Conservation (phyloP, 2,329 filamentous ascomycete species). For the Curvularia sp. region DNA sequence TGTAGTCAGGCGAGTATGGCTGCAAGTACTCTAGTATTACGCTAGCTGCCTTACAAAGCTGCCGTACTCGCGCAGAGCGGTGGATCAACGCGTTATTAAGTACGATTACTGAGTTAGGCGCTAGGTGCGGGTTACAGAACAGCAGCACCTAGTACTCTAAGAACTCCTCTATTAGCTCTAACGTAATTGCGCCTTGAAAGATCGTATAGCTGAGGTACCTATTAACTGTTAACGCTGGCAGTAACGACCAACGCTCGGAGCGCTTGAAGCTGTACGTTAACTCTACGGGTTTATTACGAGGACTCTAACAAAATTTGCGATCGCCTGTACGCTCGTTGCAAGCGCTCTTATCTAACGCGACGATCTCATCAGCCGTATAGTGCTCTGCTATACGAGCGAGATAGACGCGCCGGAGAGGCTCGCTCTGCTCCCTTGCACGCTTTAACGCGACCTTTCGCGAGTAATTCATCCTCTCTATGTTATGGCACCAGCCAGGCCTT, state of each 20-base stretch:
- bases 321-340: no score
- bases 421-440: no score
- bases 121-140: no score
- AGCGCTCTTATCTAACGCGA: no score
- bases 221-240: conserved; percentile 19
- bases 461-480: no score
- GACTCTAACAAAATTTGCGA: conserved; percentile 2
- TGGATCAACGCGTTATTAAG: neutral
- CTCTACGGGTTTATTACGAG: conserved; percentile 1
- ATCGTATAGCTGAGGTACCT: conserved; percentile 8
- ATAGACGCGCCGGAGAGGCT: no score
- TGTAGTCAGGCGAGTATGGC: conserved; percentile 6
- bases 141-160: conserved; percentile 1
- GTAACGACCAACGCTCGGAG: conserved; percentile 8
- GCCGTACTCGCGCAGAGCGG: neutral
- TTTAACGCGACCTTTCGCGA: no score
- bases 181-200: conserved; percentile 14
- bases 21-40: conserved; percentile 3
- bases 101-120: neutral
- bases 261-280: neutral
- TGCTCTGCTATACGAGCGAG: no score
- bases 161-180: conserved; percentile 9
- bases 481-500: no score
- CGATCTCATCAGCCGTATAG: no score
- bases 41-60: neutral